These are phyloP conservation scores for Trichoderma guizhouense DNA, from an alignment of 2,329 filamentous ascomycete genomes.

Conservation along the genomic window DNA sequence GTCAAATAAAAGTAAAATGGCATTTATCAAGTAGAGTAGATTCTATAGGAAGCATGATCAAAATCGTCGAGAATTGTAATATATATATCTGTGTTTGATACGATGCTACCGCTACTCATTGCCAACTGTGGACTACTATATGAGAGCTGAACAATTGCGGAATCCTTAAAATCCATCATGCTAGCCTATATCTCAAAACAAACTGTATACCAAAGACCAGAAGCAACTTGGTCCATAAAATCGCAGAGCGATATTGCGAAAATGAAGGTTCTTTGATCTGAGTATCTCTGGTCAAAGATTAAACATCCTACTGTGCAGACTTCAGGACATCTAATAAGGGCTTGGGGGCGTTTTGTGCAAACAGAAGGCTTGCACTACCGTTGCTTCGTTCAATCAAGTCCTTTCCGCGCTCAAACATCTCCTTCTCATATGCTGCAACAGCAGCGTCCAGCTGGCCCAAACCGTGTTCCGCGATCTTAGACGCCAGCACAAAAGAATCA, in stretches of 20 bases:
- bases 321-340: background rate
- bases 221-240: background rate
- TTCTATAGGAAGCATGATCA: background rate
- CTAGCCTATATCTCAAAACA: background rate
- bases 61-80: background rate
- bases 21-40: background rate
- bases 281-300: background rate
- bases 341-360: background rate
- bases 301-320: background rate
- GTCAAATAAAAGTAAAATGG: background rate
- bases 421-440: background rate
- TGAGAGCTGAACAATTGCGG: background rate
- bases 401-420: conserved; percentile 7
- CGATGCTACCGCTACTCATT: background rate
- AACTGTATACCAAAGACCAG: background rate
- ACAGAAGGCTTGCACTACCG: background rate
- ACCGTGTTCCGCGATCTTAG: background rate
- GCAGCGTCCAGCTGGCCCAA: background rate
- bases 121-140: background rate
- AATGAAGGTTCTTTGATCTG: background rate
- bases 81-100: background rate
- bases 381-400: conserved; percentile 7
- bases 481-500: background rate
- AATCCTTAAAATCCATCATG: background rate
- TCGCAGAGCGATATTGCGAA: background rate